Evolutionary conservation across 352 stramenopile genomes (phyloP).

Genomic region (Peronospora farinosa): DNA sequence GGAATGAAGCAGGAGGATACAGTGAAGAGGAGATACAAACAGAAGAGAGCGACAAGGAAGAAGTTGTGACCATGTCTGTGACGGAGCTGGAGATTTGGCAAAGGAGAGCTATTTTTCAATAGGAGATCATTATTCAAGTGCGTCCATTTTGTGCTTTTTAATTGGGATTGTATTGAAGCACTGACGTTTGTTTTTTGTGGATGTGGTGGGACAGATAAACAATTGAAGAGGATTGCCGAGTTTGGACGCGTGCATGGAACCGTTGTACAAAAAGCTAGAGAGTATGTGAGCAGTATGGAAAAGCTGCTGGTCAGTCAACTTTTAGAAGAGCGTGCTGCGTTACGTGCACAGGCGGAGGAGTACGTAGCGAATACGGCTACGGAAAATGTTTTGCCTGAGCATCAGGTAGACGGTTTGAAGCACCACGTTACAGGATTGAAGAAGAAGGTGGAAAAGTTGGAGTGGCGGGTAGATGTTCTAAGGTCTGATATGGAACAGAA

Average conservation of each 20-base stretch:
- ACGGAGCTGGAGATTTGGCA: constrained; percentile 61
- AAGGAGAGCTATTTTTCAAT: constrained; percentile 51
- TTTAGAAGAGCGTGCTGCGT: constrained; percentile 34
- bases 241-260: constrained; percentile 66
- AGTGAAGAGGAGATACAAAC: constrained; percentile 13
- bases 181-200: not conserved
- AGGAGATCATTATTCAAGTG: constrained; percentile 64
- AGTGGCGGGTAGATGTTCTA: constrained; percentile 11
- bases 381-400: constrained; percentile 37
- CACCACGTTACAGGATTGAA: constrained; percentile 25
- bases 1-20: constrained; percentile 5
- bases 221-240: constrained; percentile 72
- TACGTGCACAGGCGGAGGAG: constrained; percentile 46
- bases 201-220: constrained; percentile 39
- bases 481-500: constrained; percentile 11
- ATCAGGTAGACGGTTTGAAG: constrained; percentile 24
- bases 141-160: constrained; percentile 8
- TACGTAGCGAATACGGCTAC: constrained; percentile 41
- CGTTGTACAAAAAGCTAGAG: constrained; percentile 56
- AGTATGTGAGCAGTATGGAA: constrained; percentile 59
- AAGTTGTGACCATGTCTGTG: constrained; percentile 41
- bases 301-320: constrained; percentile 45
- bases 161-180: not conserved
- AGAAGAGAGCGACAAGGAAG: constrained; percentile 3
- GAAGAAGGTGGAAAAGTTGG: constrained; percentile 14